Conservation (phyloP, 768 basidiomycete species). For the Pulveroboletus frians region DNA sequence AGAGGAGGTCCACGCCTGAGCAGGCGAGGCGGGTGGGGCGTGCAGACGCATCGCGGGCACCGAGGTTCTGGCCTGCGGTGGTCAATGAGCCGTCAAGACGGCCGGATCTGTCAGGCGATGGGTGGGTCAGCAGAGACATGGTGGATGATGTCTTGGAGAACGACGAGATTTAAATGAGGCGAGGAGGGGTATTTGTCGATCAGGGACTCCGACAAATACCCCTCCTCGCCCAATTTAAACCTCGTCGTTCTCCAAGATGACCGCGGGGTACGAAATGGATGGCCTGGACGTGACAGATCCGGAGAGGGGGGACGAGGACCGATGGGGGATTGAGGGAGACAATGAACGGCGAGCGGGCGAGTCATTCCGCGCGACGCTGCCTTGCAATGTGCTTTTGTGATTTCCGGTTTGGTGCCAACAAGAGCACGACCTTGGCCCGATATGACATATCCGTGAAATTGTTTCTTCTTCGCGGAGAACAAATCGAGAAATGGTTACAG, state of each 20-base stretch:
- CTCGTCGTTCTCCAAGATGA: no score
- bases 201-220: no score
- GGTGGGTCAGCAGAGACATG: constrained; percentile 2
- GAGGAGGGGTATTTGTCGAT: constrained; percentile 17
- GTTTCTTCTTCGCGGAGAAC: not conserved
- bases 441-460: no score
- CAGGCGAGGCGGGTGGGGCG: constrained; percentile 32
- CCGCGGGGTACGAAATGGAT: constrained; percentile 15
- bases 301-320: not conserved
- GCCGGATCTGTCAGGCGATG: not conserved
- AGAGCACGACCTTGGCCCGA: not conserved
- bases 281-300: not conserved
- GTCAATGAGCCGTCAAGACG: not conserved
- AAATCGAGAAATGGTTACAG: not conserved
- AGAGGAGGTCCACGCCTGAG: constrained; percentile 51
- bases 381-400: not conserved
- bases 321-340: no score
- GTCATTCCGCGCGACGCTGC: no score
- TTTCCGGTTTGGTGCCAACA: constrained; percentile 14
- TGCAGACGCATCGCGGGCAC: constrained; percentile 1
- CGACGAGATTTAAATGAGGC: constrained; percentile 23
- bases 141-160: not conserved
- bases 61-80: constrained; percentile 9
- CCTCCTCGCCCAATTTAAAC: no score
- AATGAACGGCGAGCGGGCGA: no score